Base-by-base conservation (phyloP, 371 early-diverging fungal species). In the Mortierella sp. region DNA sequence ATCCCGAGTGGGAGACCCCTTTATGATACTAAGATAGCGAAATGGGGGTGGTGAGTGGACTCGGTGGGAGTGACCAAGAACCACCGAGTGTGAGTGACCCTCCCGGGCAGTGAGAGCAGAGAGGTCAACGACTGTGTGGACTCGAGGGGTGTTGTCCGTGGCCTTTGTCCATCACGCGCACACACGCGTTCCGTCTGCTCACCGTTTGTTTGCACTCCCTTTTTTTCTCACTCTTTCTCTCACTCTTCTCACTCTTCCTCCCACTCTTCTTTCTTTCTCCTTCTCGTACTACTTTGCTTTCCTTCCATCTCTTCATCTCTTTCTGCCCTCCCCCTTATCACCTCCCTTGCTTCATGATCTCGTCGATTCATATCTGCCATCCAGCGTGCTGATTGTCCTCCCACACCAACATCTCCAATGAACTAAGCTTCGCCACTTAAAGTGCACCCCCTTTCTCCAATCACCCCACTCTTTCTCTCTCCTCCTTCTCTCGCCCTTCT, bases 141-240 rank as follows among this genome's bases (percentile, higher is more conserved):
- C n/a, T n/a, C n/a, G n/a, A n/a, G 34, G 34, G 48, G 48, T 47
- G 16, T 5, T 19, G 45, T 9, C 19, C 45, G 45, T 19, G 14
- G 5, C n/a, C 16, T 43, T 43, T 43, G 45, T 16, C 43, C 45
- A 56, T 56, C 43, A 42, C 56, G 43, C 56, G 27, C 41, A 14
- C 42, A 34, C 34, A 34, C 34, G 34, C 34, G 34, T 34, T 7
- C 10, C 34, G 4, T 34, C 7, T 10, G 34, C 34, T 34, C 34
- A 34, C n/a, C n/a, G n/a, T 34, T 34, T 34, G 34, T 34, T 34
- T 34, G 34, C 34, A 7, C 7, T 10, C 34, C 34, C 34, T 43
- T 43, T 5, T 43, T 28, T 39, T 28, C 41, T 48, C 10, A 7
- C 34, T 7, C 34, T 7, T 34, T 51, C 26, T 12, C 34, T 34